Conservation (phyloP, 2,329 filamentous ascomycete genomes). For the Fusarium transvaalense region DNA sequence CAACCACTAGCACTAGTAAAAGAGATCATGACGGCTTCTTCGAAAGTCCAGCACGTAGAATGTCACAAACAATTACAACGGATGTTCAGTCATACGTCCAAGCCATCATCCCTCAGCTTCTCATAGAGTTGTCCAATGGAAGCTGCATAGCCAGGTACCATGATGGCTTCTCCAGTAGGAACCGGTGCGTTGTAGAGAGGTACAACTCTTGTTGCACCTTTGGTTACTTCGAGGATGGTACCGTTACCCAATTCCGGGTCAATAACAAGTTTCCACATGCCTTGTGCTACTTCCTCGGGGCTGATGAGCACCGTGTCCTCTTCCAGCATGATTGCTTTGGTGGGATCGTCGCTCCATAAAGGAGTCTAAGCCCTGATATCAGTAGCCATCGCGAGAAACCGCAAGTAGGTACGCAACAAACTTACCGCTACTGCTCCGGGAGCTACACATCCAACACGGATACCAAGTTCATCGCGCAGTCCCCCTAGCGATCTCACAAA, state of each 20-base stretch:
- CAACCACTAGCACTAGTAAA: not conserved
- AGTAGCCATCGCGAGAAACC: not conserved
- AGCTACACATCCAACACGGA: constrained; percentile 47
- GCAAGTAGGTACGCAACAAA: not conserved
- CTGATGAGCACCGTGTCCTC: constrained; percentile 48
- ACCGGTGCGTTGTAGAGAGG: constrained; percentile 47
- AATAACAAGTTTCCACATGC: constrained; percentile 49
- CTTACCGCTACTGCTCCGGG: constrained; percentile 52
- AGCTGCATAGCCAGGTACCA: constrained; percentile 45
- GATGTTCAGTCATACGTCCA: constrained; percentile 39
- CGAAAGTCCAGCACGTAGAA: not conserved
- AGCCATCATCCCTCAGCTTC: constrained; percentile 39
- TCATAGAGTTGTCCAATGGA: constrained; percentile 42
- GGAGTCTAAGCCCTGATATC: constrained; percentile 46
- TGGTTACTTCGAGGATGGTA: constrained; percentile 52
- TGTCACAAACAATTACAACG: not conserved
- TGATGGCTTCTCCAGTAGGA: constrained; percentile 41
- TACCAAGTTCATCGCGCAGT: constrained; percentile 48
- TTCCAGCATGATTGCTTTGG: constrained; percentile 47
- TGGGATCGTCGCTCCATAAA: constrained; percentile 52
- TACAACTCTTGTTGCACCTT: constrained; percentile 46
- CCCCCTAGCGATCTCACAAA: constrained; percentile 52
- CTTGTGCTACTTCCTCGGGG: constrained; percentile 50
- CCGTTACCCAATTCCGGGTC: constrained; percentile 48
- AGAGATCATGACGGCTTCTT: not conserved